Percentiles rank a stretch among this genome's conserved stretches.
Conservation (phyloP, 2,329 filamentous ascomycete species). For the Penicillium sp. region DNA sequence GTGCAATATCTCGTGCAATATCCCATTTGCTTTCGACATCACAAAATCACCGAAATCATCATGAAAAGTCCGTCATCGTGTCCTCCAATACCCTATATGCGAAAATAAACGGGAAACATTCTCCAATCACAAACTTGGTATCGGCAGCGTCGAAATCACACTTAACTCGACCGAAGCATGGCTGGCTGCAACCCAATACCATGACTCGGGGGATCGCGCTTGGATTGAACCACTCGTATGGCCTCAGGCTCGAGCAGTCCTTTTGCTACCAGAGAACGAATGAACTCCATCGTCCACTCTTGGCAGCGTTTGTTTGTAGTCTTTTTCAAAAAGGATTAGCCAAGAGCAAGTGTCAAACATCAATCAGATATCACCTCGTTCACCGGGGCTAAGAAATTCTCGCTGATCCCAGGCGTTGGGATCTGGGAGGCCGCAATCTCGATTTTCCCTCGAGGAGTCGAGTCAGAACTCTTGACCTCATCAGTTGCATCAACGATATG, state of each 20-base stretch:
- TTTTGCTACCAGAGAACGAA: constrained; percentile 22
- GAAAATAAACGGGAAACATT: too few relatives aligned
- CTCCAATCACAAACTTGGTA: too few relatives aligned
- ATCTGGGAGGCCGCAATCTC: constrained; percentile 27
- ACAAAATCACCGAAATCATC: too few relatives aligned
- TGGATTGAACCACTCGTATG: constrained; percentile 25
- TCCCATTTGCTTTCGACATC: too few relatives aligned
- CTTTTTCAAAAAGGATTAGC: constrained; percentile 9
- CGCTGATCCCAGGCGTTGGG: constrained; percentile 26
- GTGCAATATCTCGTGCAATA: too few relatives aligned
- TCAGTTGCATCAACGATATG: constrained; percentile 19
- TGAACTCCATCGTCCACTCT: constrained; percentile 33
- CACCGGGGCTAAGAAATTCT: constrained; percentile 33
- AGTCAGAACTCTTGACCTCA: constrained; percentile 11
- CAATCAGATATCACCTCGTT: constrained; percentile 25
- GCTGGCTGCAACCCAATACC: constrained; percentile 21
- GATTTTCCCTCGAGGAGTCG: constrained; percentile 20
- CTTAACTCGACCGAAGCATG: too few relatives aligned
- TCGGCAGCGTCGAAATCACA: too few relatives aligned
- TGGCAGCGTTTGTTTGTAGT: constrained; percentile 31
- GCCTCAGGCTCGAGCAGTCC: constrained; percentile 19
- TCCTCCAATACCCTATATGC: too few relatives aligned
- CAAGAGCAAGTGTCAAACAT: background rate
- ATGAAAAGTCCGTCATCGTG: too few relatives aligned
- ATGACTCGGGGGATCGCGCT: constrained; percentile 27